These are phyloP conservation scores for Angomonas desouzai DNA, from an alignment of 208 protist genomes.

Conservation along the genomic window DNA sequence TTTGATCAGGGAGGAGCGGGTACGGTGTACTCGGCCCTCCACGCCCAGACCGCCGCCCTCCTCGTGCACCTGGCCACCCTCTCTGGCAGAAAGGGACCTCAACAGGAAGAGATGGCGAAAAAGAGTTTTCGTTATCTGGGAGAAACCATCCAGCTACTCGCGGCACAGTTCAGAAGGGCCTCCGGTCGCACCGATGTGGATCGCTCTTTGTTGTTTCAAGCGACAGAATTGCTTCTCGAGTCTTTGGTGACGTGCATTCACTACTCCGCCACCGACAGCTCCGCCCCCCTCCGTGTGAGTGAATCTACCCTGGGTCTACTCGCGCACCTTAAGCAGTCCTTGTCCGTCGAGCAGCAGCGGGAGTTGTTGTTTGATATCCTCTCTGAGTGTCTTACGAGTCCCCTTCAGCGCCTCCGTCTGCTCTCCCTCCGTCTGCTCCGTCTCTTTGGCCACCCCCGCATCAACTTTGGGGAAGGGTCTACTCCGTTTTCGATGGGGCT, in stretches of 20 bases:
- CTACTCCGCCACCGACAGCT: slow-evolving; percentile 18
- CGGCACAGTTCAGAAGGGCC: not conserved
- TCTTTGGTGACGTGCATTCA: slow-evolving; percentile 48
- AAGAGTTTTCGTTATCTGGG: slow-evolving; percentile 43
- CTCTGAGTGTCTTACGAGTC: slow-evolving; percentile 63
- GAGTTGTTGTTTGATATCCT: slow-evolving; percentile 54
- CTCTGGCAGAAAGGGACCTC: not conserved
- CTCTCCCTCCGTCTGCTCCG: slow-evolving; percentile 60
- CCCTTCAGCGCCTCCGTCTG: slow-evolving; percentile 60
- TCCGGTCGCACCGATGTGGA: slow-evolving; percentile 12
- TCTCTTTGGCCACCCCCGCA: slow-evolving; percentile 35
- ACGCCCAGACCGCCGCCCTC: slow-evolving; percentile 56
- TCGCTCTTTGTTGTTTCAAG: slow-evolving; percentile 51
- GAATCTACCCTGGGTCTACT: not conserved
- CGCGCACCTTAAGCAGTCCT: slow-evolving; percentile 3
- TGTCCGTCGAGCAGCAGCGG: slow-evolving; percentile 27
- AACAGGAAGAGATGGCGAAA: slow-evolving; percentile 13
- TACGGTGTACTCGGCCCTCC: slow-evolving; percentile 41
- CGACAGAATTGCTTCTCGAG: slow-evolving; percentile 52
- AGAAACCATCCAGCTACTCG: slow-evolving; percentile 26
- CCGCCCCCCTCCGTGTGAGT: not conserved
- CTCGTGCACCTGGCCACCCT: slow-evolving; percentile 39
- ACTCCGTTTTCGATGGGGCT: not conserved
- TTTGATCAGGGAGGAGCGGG: not conserved
- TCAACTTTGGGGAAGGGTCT: slow-evolving; percentile 16